A percentile compares a stretch with the other conserved stretches of the same genome.
Evolutionary conservation across 2,329 filamentous ascomycete genomes (phyloP).

Genomic region (Diaporthe destruens): DNA sequence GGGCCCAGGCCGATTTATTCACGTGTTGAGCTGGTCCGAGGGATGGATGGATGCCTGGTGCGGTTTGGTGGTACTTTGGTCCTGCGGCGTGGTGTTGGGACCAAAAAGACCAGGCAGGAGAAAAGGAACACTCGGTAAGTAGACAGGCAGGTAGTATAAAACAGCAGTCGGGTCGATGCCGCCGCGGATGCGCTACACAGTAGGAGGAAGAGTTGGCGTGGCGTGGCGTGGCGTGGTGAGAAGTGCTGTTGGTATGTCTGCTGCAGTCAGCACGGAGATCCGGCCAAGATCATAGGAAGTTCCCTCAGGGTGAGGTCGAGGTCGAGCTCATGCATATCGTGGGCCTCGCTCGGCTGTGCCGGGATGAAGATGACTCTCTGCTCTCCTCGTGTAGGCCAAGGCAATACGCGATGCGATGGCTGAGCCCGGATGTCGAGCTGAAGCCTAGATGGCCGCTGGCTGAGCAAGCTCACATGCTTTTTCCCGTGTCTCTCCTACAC

Average conservation of each 20-base stretch:
- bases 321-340: conserved; percentile 13
- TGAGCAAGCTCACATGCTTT: conserved; percentile 26
- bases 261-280: conserved; percentile 19
- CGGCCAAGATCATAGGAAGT: background rate
- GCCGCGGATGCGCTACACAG: background rate
- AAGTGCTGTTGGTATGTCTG: background rate
- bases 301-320: background rate
- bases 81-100: background rate
- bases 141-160: too few species aligned
- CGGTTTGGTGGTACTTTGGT: background rate
- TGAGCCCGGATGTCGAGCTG: background rate
- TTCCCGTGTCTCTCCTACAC: background rate
- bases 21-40: background rate
- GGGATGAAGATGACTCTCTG: too few species aligned
- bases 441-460: background rate
- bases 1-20: conserved; percentile 1
- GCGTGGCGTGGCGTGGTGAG: background rate
- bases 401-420: background rate
- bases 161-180: background rate
- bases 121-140: too few species aligned
- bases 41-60: background rate
- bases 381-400: background rate
- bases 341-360: conserved; percentile 10
- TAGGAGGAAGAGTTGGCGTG: background rate
- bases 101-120: background rate